These are phyloP conservation scores for Wickerhamiella pararugosa DNA, from an alignment of 1,139 yeast species.

Conservation along the genomic window DNA sequence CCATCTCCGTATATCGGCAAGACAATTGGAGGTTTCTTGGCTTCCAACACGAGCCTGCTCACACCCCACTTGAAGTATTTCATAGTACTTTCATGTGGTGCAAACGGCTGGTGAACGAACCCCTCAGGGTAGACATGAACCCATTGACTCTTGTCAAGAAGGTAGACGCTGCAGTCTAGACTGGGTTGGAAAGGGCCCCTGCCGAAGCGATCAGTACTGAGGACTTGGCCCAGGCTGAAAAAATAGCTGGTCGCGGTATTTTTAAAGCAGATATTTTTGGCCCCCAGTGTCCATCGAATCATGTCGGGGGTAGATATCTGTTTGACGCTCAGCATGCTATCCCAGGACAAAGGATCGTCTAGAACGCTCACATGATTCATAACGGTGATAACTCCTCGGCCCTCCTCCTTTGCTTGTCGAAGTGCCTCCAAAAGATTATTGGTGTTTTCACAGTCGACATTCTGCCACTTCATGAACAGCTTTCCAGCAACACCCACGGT, in stretches of 20 bases:
- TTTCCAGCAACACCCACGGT: slow-evolving; percentile 55
- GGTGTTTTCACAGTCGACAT: slow-evolving; percentile 44
- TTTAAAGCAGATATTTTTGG: slow-evolving; percentile 77
- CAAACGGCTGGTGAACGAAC: slow-evolving; percentile 69
- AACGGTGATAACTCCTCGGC: slow-evolving; percentile 66
- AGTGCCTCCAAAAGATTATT: slow-evolving; percentile 53
- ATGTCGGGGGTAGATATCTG: slow-evolving; percentile 48
- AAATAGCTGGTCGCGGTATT: slow-evolving; percentile 30
- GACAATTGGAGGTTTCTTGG: slow-evolving; percentile 70
- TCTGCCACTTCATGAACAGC: slow-evolving; percentile 44
- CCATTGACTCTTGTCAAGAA: slow-evolving; percentile 72
- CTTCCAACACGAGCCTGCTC: slow-evolving; percentile 64
- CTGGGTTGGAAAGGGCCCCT: slow-evolving; percentile 87
- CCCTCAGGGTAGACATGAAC: slow-evolving; percentile 94
- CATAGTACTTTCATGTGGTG: slow-evolving; percentile 69
- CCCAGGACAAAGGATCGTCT: slow-evolving; percentile 89
- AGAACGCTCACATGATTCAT: slow-evolving; percentile 94
- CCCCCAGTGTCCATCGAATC: slow-evolving; percentile 90
- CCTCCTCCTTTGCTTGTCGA: slow-evolving; percentile 44
- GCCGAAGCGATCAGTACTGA: slow-evolving; percentile 79
- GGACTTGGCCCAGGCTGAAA: slow-evolving; percentile 75
- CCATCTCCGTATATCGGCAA: slow-evolving; percentile 86
- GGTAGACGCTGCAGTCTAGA: slow-evolving; percentile 72
- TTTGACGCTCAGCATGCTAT: slow-evolving; percentile 55
- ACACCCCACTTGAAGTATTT: slow-evolving; percentile 95